Conservation (phyloP, 306 rosid species). For the Vigna nakashimae region DNA sequence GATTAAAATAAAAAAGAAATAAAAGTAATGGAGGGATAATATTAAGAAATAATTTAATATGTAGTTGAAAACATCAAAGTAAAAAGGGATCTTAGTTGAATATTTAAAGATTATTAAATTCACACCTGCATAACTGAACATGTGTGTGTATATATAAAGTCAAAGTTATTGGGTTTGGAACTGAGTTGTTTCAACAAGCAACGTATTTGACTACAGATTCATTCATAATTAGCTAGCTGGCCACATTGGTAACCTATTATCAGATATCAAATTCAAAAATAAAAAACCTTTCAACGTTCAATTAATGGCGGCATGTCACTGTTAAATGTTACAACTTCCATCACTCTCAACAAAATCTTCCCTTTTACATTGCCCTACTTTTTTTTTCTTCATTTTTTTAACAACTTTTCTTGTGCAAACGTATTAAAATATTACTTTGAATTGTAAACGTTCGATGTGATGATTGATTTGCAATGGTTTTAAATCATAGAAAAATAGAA, state of each 20-base stretch:
- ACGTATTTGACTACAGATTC: conserved; percentile 16
- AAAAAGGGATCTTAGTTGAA: background rate
- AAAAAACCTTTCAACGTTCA: conserved; percentile 36
- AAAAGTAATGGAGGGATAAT: too few species aligned
- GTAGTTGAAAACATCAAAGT: conserved; percentile 7
- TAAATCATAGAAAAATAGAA: background rate
- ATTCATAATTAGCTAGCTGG: conserved; percentile 1
- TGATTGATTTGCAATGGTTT: background rate
- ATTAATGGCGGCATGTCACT: conserved; percentile 32
- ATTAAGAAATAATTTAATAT: background rate
- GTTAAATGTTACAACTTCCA: background rate
- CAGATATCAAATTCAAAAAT: background rate
- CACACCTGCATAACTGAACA: background rate
- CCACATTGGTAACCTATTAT: background rate
- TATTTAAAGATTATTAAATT: background rate
- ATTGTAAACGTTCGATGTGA: background rate
- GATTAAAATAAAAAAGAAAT: too few species aligned
- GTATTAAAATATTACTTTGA: background rate
- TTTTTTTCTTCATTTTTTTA: background rate
- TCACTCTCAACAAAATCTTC: conserved; percentile 5
- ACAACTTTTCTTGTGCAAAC: too few species aligned
- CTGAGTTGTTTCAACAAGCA: background rate
- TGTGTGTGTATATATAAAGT: background rate
- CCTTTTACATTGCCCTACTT: background rate
- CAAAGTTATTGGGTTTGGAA: conserved; percentile 22